A percentile compares a stretch with the other conserved stretches of the same genome.
Evolutionary conservation across 208 protist species (phyloP).

Genomic region (Trypanosomatidae sp.): DNA sequence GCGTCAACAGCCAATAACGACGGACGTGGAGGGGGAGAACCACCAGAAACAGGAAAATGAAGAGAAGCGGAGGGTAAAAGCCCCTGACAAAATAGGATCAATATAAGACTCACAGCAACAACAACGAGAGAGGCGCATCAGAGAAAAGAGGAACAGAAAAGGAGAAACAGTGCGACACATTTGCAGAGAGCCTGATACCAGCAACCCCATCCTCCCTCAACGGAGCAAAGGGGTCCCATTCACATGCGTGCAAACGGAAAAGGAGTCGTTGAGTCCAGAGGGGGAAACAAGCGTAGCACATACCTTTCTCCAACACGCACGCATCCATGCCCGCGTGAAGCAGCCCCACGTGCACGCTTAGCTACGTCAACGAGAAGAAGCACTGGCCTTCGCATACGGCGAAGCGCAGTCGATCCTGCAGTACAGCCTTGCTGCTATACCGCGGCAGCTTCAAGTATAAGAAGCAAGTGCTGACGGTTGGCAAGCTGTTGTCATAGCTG

Average conservation of each 20-base stretch:
- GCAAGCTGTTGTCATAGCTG: constrained; percentile 55
- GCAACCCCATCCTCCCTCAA: neutral
- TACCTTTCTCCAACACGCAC: neutral
- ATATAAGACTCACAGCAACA: neutral
- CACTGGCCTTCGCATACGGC: constrained; percentile 76
- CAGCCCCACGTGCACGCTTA: neutral
- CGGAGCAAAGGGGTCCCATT: neutral
- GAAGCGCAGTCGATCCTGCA: constrained; percentile 58
- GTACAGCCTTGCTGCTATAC: constrained; percentile 82
- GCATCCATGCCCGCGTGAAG: neutral
- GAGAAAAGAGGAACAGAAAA: neutral
- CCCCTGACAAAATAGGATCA: neutral
- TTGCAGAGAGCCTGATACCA: neutral
- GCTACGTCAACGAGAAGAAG: constrained; percentile 71
- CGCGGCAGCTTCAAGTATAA: constrained; percentile 94
- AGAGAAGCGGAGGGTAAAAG: neutral
- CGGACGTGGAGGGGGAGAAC: neutral
- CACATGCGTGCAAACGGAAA: neutral
- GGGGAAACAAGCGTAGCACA: neutral
- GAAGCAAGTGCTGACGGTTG: constrained; percentile 97
- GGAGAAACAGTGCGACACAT: neutral
- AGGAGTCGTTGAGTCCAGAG: neutral
- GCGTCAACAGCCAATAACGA: neutral
- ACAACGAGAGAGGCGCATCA: neutral
- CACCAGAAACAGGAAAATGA: neutral